phyloP scores from a whole-genome alignment of 345 rosid genomes.

The Ailanthus altissimus region DNA sequence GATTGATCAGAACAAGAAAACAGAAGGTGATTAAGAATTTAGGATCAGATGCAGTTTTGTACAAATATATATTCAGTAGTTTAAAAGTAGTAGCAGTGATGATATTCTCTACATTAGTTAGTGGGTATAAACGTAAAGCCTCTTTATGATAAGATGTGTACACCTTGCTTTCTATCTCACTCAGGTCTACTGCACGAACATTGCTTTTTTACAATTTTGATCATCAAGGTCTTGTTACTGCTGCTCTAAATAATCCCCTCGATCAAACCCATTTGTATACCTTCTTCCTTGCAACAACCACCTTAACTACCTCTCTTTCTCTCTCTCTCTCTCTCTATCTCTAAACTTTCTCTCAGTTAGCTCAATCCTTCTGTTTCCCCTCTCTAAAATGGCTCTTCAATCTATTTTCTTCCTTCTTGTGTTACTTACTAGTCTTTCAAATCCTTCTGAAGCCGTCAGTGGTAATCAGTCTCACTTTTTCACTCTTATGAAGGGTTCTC shows the following conservation, averaged over 20 bases:
- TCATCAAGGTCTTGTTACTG: conserved; percentile 38
- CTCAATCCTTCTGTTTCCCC: not conserved
- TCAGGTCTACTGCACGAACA: conserved; percentile 26
- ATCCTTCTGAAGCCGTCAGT: conserved; percentile 30
- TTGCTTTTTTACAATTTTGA: conserved; percentile 27
- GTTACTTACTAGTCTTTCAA: conserved; percentile 32
- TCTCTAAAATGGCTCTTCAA: conserved; percentile 40
- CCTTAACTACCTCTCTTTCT: conserved; percentile 27
- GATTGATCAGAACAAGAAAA: conserved; percentile 25
- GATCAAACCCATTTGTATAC: conserved; percentile 44
- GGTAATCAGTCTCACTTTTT: conserved; percentile 60
- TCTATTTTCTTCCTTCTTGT: conserved; percentile 32
- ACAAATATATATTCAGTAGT: conserved; percentile 22
- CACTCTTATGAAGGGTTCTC: conserved; percentile 54
- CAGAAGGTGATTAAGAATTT: conserved; percentile 15
- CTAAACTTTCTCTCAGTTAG: not conserved
- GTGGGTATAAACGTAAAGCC: conserved; percentile 67
- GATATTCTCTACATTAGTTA: conserved; percentile 41
- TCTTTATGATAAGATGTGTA: conserved; percentile 66
- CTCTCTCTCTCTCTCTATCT: conserved; percentile 27
- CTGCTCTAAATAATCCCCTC: conserved; percentile 37
- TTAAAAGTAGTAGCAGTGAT: conserved; percentile 26
- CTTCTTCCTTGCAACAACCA: conserved; percentile 41
- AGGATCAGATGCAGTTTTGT: conserved; percentile 27
- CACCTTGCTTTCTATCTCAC: conserved; percentile 32